Evolutionary conservation across 441 rosid species (phyloP), one percentile per base, ranked within the genome.

Genomic region (Populus hybrid): DNA sequence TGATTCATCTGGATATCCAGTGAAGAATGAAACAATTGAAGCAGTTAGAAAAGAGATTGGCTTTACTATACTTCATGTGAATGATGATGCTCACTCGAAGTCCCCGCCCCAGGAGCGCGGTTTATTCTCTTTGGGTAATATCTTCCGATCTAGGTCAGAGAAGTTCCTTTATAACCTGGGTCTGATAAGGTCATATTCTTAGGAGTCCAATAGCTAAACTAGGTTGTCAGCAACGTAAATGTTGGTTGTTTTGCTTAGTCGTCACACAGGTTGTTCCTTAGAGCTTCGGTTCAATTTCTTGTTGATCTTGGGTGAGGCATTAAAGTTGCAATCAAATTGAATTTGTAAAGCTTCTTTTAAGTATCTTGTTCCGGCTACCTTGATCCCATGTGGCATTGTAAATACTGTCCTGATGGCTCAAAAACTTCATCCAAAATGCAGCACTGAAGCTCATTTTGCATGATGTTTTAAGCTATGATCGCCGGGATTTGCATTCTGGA

Each of bases 41-140:
- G 87, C 95, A 9, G 90, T 92, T 42, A 85, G 95, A 14, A 83
- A 88, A 42, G 95, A 89, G 89, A 91, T 89, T 24, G 97, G 97
- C 50, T 63, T 42, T 32, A 78, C 89, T 0, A 73, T 92, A 30
- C 95, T 92, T 70, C 85, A 69, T 0, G 94, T 89, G 76, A 87
- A 82, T 66, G 95, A 89, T 1, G 95, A 91, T 6, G 70, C 77
- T 23, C 71, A 78, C 70, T 75, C 81, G 19, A 84, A 81, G 57
- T 80, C 91, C 46, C 86, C 84, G 7, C 70, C 83, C 0, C 81
- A 76, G 35, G 95, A 88, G 74, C 82, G 85, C 0, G 82, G 86
- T 57, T 82, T 71, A 70, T 92, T 89, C 87, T 92, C 97, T 5
- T 76, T 92, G 81, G 91, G 97, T 11, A 84, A 85, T 80, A 80